phyloP scores from a whole-genome alignment of 805 yeast genomes.

The Schwanniomyces yamadae region DNA sequence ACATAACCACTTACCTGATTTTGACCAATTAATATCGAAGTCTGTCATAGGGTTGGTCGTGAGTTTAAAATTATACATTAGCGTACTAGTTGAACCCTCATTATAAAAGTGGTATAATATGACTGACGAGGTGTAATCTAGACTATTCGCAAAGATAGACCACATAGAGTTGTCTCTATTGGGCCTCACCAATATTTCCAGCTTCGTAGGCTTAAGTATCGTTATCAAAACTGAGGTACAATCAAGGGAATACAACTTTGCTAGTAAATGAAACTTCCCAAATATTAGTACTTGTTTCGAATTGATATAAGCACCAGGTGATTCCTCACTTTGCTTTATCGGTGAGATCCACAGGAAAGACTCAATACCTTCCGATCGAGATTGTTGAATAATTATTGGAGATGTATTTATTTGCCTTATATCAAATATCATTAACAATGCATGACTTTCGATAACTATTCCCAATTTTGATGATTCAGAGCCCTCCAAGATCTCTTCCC shows the following conservation, averaged over 20 bases:
- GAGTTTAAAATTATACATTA: constrained; percentile 21
- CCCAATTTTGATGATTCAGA: constrained; percentile 29
- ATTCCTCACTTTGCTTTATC: constrained; percentile 2
- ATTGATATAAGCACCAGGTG: constrained; percentile 32
- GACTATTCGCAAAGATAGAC: constrained; percentile 29
- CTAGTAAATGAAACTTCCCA: constrained; percentile 24
- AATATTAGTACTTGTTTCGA: constrained; percentile 33
- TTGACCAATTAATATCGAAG: constrained; percentile 28
- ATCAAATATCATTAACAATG: constrained; percentile 24
- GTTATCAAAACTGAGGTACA: constrained; percentile 31
- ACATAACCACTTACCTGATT: constrained; percentile 34
- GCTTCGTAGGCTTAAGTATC: constrained; percentile 31
- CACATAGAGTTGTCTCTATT: constrained; percentile 21
- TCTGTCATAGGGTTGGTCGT: constrained; percentile 15
- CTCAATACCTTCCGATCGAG: constrained; percentile 27
- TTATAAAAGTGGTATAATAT: constrained; percentile 31
- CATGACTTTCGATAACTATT: constrained; percentile 16
- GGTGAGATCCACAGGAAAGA: constrained; percentile 37
- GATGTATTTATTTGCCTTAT: constrained; percentile 13
- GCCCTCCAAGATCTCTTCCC: constrained; percentile 21
- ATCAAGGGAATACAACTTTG: constrained; percentile 37
- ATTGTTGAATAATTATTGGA: constrained; percentile 34
- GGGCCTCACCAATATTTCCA: constrained; percentile 17
- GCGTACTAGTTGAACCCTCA: constrained; percentile 29
- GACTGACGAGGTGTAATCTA: constrained; percentile 18